phyloP scores from a whole-genome alignment of 2,329 filamentous ascomycete genomes.

The Colletotrichum sp. region DNA sequence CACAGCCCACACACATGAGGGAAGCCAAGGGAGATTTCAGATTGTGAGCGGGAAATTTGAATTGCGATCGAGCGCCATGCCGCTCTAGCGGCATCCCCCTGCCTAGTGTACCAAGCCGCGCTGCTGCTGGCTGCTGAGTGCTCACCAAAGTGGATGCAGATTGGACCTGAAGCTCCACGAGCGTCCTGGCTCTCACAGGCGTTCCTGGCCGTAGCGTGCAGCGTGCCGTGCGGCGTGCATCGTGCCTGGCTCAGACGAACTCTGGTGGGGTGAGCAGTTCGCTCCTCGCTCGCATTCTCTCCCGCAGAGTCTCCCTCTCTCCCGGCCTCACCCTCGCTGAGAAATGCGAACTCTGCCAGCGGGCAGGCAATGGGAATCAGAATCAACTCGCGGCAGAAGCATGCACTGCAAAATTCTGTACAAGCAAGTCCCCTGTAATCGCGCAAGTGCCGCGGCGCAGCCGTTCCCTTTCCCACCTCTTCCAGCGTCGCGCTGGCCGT shows the following conservation, averaged over 20 bases:
- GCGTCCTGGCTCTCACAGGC: neutral
- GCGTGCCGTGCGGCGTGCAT: neutral
- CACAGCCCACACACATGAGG: neutral
- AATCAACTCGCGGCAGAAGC: neutral
- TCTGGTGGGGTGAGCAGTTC: neutral
- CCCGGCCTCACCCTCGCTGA: neutral
- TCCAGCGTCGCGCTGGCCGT: neutral
- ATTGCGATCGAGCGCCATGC: constrained; percentile 19
- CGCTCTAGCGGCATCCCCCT: constrained; percentile 2
- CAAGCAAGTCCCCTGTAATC: neutral
- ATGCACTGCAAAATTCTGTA: neutral
- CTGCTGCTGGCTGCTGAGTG: neutral
- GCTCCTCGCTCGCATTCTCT: neutral
- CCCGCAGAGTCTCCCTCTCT: neutral
- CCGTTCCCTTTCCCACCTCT: neutral
- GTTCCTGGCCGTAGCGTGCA: neutral
- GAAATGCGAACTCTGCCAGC: neutral
- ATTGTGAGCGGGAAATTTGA: constrained; percentile 15
- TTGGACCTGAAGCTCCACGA: neutral
- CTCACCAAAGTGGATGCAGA: neutral
- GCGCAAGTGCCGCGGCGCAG: neutral
- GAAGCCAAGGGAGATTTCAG: neutral
- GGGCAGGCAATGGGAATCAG: neutral
- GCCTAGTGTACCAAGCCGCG: neutral
- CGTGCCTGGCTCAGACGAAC: constrained; percentile 18